Conservation (phyloP, 345 rosid species). For the Lepidium sativum region DNA sequence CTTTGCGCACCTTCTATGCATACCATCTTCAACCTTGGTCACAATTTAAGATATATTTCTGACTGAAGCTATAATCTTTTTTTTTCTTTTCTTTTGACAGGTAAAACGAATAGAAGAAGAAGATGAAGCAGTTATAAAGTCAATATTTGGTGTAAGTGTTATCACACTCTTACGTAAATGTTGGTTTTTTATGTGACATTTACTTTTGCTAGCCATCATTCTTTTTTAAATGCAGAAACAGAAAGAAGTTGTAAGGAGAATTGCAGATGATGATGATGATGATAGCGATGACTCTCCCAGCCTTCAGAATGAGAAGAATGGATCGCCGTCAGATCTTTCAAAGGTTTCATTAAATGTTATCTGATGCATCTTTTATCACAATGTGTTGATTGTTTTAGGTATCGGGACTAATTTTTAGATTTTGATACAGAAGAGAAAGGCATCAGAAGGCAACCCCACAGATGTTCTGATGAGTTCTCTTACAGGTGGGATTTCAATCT, state of each 20-base stretch:
- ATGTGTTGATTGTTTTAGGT: neutral
- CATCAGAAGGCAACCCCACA: constrained; percentile 44
- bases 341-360: constrained; percentile 15
- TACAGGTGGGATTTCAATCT: constrained; percentile 29
- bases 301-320: constrained; percentile 19
- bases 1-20: neutral
- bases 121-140: constrained; percentile 66
- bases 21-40: neutral
- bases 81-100: constrained; percentile 16
- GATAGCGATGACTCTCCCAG: constrained; percentile 15
- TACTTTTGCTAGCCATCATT: neutral
- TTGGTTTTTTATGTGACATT: neutral
- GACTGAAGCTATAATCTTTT: neutral
- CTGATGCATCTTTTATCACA: neutral
- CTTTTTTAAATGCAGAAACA: constrained; percentile 27
- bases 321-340: constrained; percentile 19
- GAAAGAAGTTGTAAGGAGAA: constrained; percentile 47
- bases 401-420: neutral
- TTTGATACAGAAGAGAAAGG: constrained; percentile 46
- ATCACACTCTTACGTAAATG: neutral
- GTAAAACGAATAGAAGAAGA: constrained; percentile 58
- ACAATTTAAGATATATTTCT: neutral
- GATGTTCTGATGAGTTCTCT: constrained; percentile 35
- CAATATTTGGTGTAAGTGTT: constrained; percentile 46
- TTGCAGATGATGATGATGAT: constrained; percentile 42